Percentiles rank a stretch among this genome's conserved stretches.
phyloP scores from a whole-genome alignment of 495 filamentous ascomycete species.

The Aspergillus bridgeri region DNA sequence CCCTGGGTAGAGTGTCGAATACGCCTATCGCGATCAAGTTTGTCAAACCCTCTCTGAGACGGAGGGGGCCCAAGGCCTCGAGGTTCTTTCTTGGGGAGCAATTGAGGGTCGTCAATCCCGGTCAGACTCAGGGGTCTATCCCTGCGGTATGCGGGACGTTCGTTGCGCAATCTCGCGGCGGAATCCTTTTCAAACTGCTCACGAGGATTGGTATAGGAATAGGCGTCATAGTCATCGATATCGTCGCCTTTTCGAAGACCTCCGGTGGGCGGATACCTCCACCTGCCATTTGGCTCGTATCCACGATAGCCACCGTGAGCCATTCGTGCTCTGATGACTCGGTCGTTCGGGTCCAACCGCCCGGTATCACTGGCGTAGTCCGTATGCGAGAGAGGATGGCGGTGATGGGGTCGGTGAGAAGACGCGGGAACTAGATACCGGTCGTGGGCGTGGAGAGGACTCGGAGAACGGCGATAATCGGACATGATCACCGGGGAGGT shows the following conservation, averaged over 20 bases:
- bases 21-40: constrained; percentile 41
- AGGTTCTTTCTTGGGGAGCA: constrained; percentile 37
- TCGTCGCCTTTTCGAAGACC: constrained; percentile 51
- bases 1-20: constrained; percentile 30
- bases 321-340: constrained; percentile 12
- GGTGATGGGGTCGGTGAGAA: constrained; percentile 23
- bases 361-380: constrained; percentile 45
- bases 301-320: constrained; percentile 22
- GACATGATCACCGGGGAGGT: constrained; percentile 30
- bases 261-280: constrained; percentile 30
- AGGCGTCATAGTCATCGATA: constrained; percentile 58
- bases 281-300: constrained; percentile 20
- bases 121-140: constrained; percentile 65
- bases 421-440: constrained; percentile 29
- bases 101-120: constrained; percentile 55
- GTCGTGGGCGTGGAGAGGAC: constrained; percentile 28
- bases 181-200: constrained; percentile 67
- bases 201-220: constrained; percentile 68
- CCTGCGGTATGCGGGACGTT: constrained; percentile 46
- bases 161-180: constrained; percentile 43
- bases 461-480: constrained; percentile 25
- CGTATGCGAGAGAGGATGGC: constrained; percentile 32
- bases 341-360: constrained; percentile 17
- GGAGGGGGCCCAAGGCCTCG: constrained; percentile 55
- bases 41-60: constrained; percentile 61